These are phyloP conservation scores for Pythium rhizo-oryzae DNA, from an alignment of 352 stramenopile genomes.

Conservation along the genomic window DNA sequence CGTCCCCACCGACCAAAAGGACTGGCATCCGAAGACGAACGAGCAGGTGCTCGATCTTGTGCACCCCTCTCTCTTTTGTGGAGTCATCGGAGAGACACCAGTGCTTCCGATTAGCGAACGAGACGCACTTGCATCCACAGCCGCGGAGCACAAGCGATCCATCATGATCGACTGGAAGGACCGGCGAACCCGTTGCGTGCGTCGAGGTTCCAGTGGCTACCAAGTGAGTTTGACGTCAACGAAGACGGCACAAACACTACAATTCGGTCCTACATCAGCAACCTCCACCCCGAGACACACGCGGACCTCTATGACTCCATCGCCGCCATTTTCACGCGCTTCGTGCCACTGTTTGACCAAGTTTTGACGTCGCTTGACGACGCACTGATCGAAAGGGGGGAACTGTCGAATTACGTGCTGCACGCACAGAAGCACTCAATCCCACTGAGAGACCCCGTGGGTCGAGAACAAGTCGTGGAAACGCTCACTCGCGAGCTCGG, in stretches of 20 bases:
- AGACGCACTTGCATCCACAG: neutral
- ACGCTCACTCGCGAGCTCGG: neutral
- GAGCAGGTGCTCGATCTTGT: conserved; percentile 57
- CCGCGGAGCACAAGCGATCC: neutral
- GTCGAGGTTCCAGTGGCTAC: conserved; percentile 12
- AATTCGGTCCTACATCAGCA: conserved; percentile 39
- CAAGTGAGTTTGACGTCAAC: conserved; percentile 7
- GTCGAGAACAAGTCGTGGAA: neutral
- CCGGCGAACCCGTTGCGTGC: neutral
- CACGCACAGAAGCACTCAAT: neutral
- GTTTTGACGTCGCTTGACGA: conserved; percentile 13
- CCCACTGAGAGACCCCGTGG: neutral
- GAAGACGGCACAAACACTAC: neutral
- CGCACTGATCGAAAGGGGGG: neutral
- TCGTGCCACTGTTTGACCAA: conserved; percentile 36
- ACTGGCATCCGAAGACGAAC: conserved; percentile 54
- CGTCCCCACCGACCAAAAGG: conserved; percentile 40
- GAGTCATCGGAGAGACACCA: conserved; percentile 37
- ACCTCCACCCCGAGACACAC: conserved; percentile 31
- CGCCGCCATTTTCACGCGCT: conserved; percentile 21
- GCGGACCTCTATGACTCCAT: conserved; percentile 25
- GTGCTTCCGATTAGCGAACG: neutral
- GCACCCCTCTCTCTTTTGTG: conserved; percentile 63
- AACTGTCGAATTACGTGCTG: neutral
- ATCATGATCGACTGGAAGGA: neutral